Evolutionary conservation across 306 rosid genomes (phyloP).

Genomic region (Castanea crenata): DNA sequence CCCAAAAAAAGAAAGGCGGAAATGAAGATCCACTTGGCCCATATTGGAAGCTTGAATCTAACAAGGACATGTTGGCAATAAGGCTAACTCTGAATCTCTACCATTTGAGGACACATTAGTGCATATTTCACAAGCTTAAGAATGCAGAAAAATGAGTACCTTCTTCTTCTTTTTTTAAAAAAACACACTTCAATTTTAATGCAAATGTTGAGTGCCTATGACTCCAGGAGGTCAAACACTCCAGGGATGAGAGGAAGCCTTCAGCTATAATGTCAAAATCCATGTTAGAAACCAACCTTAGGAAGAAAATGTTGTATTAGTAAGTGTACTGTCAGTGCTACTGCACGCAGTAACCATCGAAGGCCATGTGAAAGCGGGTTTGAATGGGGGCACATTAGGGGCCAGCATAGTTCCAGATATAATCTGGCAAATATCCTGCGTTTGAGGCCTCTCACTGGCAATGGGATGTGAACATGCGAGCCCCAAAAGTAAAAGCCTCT

Average conservation of each 20-base stretch:
- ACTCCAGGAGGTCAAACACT: too few species aligned
- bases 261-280: background rate
- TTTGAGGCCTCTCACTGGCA: conserved; percentile 41
- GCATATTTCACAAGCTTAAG: background rate
- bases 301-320: conserved; percentile 14
- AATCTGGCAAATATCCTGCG: conserved; percentile 43
- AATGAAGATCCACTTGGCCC: background rate
- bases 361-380: conserved; percentile 53
- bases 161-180: too few species aligned
- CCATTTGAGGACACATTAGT: too few species aligned
- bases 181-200: too few species aligned
- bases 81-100: too few species aligned
- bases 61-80: background rate
- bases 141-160: background rate
- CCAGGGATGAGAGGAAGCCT: background rate
- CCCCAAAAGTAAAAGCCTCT: conserved; percentile 43
- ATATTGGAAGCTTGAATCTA: background rate
- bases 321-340: conserved; percentile 18
- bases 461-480: conserved; percentile 51
- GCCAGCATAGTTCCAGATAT: conserved; percentile 31
- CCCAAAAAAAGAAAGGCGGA: background rate
- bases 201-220: too few species aligned
- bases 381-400: conserved; percentile 43
- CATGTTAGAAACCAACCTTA: background rate
- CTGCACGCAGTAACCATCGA: conserved; percentile 13